Conservation (phyloP, 192 early-diverging fungal species). For the Cetraspora pellucida region DNA sequence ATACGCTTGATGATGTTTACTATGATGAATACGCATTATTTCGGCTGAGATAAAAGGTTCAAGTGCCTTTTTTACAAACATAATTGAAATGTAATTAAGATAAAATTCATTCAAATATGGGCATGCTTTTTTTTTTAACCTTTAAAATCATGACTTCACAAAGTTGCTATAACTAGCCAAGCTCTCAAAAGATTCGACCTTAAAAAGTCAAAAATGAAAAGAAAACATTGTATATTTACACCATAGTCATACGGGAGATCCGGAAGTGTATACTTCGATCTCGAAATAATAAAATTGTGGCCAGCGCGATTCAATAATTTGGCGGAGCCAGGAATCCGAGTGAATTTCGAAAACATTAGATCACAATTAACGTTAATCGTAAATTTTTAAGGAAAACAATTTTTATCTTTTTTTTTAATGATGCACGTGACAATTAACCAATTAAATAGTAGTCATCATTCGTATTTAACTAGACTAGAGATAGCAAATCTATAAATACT, state of each 20-base stretch:
- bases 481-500: too few relatives aligned
- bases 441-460: too few relatives aligned
- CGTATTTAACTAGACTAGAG: too few relatives aligned
- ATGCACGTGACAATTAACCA: too few relatives aligned
- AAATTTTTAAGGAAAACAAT: too few relatives aligned
- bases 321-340: too few relatives aligned
- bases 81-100: not conserved
- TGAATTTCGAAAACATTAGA: too few relatives aligned
- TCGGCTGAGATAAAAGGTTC: slow-evolving; percentile 92
- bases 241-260: slow-evolving; percentile 86
- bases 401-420: too few relatives aligned
- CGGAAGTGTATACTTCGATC: slow-evolving; percentile 81
- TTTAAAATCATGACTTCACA: not conserved
- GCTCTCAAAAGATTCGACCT: not conserved
- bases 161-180: not conserved
- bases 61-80: slow-evolving; percentile 59
- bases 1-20: slow-evolving; percentile 94
- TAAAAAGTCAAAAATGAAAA: too few relatives aligned
- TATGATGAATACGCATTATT: slow-evolving; percentile 94
- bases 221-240: slow-evolving; percentile 41
- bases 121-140: not conserved
- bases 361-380: too few relatives aligned
- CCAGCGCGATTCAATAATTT: not conserved
- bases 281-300: not conserved
- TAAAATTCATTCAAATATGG: not conserved